phyloP scores from a whole-genome alignment of 805 yeast genomes.

The Metschnikowia corniflorae region DNA sequence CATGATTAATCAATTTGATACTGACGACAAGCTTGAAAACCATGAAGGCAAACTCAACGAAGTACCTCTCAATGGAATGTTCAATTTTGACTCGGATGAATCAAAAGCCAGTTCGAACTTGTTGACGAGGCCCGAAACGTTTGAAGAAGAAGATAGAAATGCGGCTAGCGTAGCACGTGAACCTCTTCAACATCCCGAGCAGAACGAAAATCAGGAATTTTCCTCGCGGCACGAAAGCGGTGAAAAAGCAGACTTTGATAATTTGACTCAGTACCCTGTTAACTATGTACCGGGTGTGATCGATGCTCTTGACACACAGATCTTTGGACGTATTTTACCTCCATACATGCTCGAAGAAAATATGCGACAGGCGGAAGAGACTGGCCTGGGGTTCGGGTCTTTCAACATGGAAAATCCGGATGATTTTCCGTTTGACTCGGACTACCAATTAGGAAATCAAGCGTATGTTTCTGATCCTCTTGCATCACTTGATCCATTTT shows the following conservation, averaged over 20 bases:
- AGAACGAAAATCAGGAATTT: not conserved
- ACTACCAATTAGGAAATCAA: not conserved
- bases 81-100: not conserved
- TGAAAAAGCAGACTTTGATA: not conserved
- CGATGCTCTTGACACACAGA: slow-evolving; percentile 79
- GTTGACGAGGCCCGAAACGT: too few species aligned
- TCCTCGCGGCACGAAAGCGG: not conserved
- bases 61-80: not conserved
- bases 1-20: slow-evolving; percentile 24
- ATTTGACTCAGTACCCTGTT: slow-evolving; percentile 11
- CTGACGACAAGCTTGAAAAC: not conserved
- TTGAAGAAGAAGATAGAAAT: too few species aligned
- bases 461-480: slow-evolving; percentile 4
- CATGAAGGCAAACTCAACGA: not conserved
- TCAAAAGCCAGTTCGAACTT: not conserved
- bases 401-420: not conserved
- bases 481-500: slow-evolving; percentile 11
- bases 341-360: slow-evolving; percentile 67
- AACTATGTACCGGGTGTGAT: slow-evolving; percentile 75
- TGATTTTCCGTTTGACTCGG: slow-evolving; percentile 5
- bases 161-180: too few species aligned
- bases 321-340: slow-evolving; percentile 80
- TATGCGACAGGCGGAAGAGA: slow-evolving; percentile 9
- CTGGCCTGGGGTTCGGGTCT: not conserved
- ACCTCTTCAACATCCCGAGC: too few species aligned